These are phyloP conservation scores for Xylariaceae sp. DNA, from an alignment of 2,329 filamentous ascomycete genomes.

Conservation along the genomic window DNA sequence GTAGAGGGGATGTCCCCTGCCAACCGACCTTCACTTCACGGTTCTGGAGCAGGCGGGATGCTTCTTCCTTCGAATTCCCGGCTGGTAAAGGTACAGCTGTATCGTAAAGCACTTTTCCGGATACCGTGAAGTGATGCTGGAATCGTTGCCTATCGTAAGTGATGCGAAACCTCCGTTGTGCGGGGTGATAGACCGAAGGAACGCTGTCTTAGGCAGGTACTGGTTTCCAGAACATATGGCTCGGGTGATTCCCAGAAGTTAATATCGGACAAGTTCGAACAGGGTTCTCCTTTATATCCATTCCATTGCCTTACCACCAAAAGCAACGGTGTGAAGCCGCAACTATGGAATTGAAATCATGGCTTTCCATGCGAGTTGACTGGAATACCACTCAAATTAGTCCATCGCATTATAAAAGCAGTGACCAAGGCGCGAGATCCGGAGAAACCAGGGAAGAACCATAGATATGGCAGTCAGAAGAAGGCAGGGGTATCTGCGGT, in stretches of 20 bases:
- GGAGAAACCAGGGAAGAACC: not conserved
- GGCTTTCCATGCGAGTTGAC: not conserved
- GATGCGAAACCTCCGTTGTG: not conserved
- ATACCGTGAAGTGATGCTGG: not conserved
- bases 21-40: not conserved
- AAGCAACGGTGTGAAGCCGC: not conserved
- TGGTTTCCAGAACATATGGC: not conserved
- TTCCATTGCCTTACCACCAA: not conserved
- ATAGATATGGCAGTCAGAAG: not conserved
- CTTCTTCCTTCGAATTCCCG: not conserved
- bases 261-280: not conserved
- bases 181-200: not conserved
- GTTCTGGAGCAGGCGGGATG: not conserved
- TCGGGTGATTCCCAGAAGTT: no score
- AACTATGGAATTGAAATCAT: no score
- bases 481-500: conserved; percentile 4
- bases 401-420: not conserved
- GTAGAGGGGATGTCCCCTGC: not conserved
- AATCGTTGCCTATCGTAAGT: not conserved
- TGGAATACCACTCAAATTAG: not conserved
- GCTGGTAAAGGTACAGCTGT: not conserved
- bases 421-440: not conserved
- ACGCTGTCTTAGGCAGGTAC: not conserved
- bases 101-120: not conserved
- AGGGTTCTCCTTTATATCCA: not conserved